Conservation (phyloP, 495 filamentous ascomycete species). For the Xylaria telfairii region DNA sequence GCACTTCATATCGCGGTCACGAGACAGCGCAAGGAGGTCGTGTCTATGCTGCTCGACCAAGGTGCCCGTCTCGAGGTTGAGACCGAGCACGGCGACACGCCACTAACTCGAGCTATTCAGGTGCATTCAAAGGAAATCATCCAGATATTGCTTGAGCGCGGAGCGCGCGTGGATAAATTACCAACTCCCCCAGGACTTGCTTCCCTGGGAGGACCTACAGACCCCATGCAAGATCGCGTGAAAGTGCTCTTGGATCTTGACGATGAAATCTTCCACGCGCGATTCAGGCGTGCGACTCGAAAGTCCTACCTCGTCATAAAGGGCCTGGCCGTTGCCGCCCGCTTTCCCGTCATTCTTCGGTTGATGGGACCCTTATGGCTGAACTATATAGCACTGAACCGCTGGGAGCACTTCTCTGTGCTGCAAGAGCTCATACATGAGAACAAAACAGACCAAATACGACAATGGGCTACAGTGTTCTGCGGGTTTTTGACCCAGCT, state of each 20-base stretch:
- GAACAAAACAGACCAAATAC: slow-evolving; percentile 31
- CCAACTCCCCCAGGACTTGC: slow-evolving; percentile 32
- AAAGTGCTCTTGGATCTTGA: neutral
- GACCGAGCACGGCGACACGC: neutral
- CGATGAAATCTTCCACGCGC: neutral
- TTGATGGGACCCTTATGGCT: neutral
- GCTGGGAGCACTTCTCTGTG: slow-evolving; percentile 40
- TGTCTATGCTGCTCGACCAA: slow-evolving; percentile 36
- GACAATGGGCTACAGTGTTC: slow-evolving; percentile 32
- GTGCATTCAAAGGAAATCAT: slow-evolving; percentile 30
- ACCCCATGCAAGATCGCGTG: slow-evolving; percentile 4
- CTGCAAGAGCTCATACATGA: slow-evolving; percentile 41
- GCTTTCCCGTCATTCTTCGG: neutral
- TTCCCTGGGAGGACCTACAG: slow-evolving; percentile 29
- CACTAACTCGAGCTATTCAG: slow-evolving; percentile 7
- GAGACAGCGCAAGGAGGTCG: slow-evolving; percentile 37
- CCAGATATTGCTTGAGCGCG: slow-evolving; percentile 27
- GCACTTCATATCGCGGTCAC: slow-evolving; percentile 41
- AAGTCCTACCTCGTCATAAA: neutral
- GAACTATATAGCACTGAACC: slow-evolving; percentile 31
- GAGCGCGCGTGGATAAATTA: slow-evolving; percentile 25
- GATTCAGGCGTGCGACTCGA: neutral
- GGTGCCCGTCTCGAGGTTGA: neutral
- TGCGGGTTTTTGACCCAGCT: slow-evolving; percentile 22
- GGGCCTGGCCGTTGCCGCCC: neutral